Percentiles rank a stretch among this genome's conserved stretches.
These are phyloP conservation scores for Penicillium psychrosexuale DNA, from an alignment of 2,329 filamentous ascomycete species.

Conservation along the genomic window DNA sequence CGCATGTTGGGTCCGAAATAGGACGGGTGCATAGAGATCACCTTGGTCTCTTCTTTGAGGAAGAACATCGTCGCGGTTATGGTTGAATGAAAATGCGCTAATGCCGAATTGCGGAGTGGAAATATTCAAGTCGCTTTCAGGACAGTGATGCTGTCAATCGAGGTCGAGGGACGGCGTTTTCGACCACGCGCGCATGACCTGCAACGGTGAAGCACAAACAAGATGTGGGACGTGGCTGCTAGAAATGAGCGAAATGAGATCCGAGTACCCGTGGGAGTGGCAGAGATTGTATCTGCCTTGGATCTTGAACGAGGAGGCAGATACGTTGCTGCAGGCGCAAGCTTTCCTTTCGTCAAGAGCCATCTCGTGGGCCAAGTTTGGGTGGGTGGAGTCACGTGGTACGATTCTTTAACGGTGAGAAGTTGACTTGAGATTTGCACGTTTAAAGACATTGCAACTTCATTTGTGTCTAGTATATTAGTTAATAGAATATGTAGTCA, in stretches of 20 bases:
- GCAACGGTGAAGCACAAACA: constrained; percentile 5
- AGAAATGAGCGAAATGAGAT: constrained; percentile 2
- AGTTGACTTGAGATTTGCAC: neutral
- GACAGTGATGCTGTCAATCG: constrained; percentile 6
- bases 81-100: constrained; percentile 1
- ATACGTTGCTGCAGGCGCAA: constrained; percentile 12
- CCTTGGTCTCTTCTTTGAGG: constrained; percentile 92
- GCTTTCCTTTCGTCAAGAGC: constrained; percentile 9
- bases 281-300: constrained; percentile 12
- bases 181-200: constrained; percentile 13
- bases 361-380: constrained; percentile 11
- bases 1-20: constrained; percentile 95
- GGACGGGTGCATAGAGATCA: constrained; percentile 91
- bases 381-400: constrained; percentile 6
- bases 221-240: neutral
- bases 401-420: neutral
- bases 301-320: constrained; percentile 8
- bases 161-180: constrained; percentile 13
- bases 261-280: neutral
- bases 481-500: neutral
- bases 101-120: neutral
- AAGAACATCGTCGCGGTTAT: constrained; percentile 74
- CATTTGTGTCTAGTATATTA: neutral
- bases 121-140: neutral
- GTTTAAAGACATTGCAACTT: neutral